Percentiles rank a stretch among this genome's conserved stretches.
These are phyloP conservation scores for Yamadazyma triangularis DNA, from an alignment of 1,139 yeast species.

Conservation along the genomic window DNA sequence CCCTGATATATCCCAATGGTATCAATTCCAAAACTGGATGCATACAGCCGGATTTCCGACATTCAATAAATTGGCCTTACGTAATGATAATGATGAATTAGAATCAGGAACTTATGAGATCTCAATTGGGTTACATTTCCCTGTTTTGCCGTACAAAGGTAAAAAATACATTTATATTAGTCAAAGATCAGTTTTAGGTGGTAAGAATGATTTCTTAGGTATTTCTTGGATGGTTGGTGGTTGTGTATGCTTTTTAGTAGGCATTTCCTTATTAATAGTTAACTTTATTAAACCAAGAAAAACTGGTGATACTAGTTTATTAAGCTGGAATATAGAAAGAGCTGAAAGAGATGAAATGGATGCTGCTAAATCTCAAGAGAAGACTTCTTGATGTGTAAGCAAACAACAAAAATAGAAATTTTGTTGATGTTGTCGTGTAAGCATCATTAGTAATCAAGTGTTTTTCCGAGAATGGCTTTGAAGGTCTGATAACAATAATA, in stretches of 20 bases:
- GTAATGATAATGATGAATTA: conserved; percentile 68
- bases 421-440: too few relatives aligned
- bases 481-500: too few relatives aligned
- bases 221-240: conserved; percentile 90
- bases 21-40: conserved; percentile 96
- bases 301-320: conserved; percentile 66
- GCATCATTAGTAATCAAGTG: too few relatives aligned
- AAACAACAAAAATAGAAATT: too few relatives aligned
- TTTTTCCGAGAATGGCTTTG: too few relatives aligned
- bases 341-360: not conserved
- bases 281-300: conserved; percentile 67
- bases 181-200: conserved; percentile 87
- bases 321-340: conserved; percentile 65
- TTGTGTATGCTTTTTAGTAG: conserved; percentile 71
- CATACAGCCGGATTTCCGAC: conserved; percentile 86
- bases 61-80: conserved; percentile 74
- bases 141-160: conserved; percentile 79
- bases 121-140: conserved; percentile 78
- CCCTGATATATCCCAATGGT: conserved; percentile 55
- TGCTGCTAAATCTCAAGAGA: not conserved
- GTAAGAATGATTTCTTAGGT: conserved; percentile 83
- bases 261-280: conserved; percentile 53
- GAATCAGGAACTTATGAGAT: conserved; percentile 68
- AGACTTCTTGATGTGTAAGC: too few relatives aligned
- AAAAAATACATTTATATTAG: conserved; percentile 74